These are phyloP conservation scores for Phaeolepiota aurea DNA, from an alignment of 768 basidiomycete species.

Conservation along the genomic window DNA sequence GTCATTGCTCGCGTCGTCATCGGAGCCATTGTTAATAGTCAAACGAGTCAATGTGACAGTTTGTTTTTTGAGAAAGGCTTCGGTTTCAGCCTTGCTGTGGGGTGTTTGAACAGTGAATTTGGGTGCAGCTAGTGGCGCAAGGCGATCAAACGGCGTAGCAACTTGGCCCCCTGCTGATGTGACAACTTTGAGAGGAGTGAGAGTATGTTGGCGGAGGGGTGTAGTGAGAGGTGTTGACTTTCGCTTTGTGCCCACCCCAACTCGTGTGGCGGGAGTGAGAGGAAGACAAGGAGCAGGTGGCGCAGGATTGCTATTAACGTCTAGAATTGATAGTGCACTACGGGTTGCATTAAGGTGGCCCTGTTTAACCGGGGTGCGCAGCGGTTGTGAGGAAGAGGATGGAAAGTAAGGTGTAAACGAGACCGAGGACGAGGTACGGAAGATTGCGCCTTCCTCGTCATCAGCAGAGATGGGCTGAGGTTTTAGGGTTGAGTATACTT, in stretches of 20 bases:
- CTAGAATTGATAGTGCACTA: slow-evolving; percentile 29
- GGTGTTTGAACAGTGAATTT: slow-evolving; percentile 41
- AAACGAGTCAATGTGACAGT: slow-evolving; percentile 60
- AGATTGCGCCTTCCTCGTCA: slow-evolving; percentile 51
- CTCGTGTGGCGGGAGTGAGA: slow-evolving; percentile 14
- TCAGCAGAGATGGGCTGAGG: slow-evolving; percentile 37
- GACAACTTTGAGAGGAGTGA: slow-evolving; percentile 41
- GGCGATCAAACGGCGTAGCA: slow-evolving; percentile 41
- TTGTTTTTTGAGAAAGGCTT: slow-evolving; percentile 38
- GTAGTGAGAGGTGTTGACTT: slow-evolving; percentile 51
- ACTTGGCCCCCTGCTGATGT: slow-evolving; percentile 22
- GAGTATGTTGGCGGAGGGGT: slow-evolving; percentile 43
- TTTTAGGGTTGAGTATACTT: slow-evolving; percentile 26
- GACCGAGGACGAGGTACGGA: slow-evolving; percentile 39
- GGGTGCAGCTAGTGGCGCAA: slow-evolving; percentile 47
- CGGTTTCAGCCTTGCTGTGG: slow-evolving; percentile 47
- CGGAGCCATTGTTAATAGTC: slow-evolving; percentile 39
- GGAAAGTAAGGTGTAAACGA: slow-evolving; percentile 33
- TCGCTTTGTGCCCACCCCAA: slow-evolving; percentile 54
- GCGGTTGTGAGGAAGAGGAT: slow-evolving; percentile 35
- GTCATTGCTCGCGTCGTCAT: slow-evolving; percentile 40
- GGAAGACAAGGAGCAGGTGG: slow-evolving; percentile 8
- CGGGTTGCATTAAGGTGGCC: slow-evolving; percentile 29
- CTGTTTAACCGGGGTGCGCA: slow-evolving; percentile 57
- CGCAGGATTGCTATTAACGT: slow-evolving; percentile 14